These are phyloP conservation scores for Cucurbita argyrosperma DNA, from an alignment of 306 rosid genomes.

Conservation along the genomic window DNA sequence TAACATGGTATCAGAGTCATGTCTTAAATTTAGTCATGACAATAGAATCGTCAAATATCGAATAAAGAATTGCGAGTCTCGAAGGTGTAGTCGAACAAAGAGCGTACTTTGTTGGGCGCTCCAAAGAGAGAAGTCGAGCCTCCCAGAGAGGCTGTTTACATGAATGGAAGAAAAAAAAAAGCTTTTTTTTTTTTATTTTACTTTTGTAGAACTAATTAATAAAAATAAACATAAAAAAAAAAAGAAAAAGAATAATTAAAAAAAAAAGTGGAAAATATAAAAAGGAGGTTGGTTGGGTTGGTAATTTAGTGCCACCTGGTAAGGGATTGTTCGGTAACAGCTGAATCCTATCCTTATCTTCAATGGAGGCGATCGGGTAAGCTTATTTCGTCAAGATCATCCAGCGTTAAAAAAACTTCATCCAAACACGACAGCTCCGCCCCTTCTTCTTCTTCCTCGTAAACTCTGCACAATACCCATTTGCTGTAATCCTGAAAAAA, in stretches of 20 bases:
- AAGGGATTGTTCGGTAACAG: neutral
- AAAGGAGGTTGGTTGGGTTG: too few relatives aligned
- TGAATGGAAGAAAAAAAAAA: too few relatives aligned
- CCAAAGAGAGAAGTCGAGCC: too few relatives aligned
- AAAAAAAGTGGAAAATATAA: neutral
- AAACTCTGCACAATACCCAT: slow-evolving; percentile 69
- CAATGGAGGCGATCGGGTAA: slow-evolving; percentile 39
- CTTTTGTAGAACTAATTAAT: neutral
- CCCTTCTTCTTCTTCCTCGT: slow-evolving; percentile 38
- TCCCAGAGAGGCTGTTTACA: too few relatives aligned
- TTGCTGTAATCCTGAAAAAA: slow-evolving; percentile 35
- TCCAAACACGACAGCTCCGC: slow-evolving; percentile 84
- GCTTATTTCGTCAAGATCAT: slow-evolving; percentile 91
- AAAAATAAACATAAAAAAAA: neutral
- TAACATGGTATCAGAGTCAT: too few relatives aligned
- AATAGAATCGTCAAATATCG: too few relatives aligned
- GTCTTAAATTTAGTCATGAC: too few relatives aligned
- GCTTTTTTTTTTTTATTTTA: too few relatives aligned
- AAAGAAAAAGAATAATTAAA: neutral
- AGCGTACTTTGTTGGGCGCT: too few relatives aligned
- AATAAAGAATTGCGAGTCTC: too few relatives aligned
- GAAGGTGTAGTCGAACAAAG: too few relatives aligned
- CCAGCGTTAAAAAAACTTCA: slow-evolving; percentile 85
- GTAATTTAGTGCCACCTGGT: neutral
- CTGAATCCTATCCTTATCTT: neutral